Conservation (phyloP, 2,329 filamentous ascomycete genomes). For the Epichloe typhina region DNA sequence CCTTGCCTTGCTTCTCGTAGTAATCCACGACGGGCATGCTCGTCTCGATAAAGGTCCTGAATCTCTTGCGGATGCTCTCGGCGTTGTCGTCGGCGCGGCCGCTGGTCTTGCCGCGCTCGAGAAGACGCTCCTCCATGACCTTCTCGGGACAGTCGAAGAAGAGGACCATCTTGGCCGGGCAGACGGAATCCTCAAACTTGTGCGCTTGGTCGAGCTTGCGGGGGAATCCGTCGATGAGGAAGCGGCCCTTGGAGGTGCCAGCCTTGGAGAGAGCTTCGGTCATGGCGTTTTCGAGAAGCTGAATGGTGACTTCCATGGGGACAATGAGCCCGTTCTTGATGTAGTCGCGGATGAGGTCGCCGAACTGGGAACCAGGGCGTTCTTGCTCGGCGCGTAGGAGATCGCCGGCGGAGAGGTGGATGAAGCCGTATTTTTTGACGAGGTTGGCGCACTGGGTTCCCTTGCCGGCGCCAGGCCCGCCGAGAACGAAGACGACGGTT, state of each 20-base stretch:
- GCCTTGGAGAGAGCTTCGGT: slow-evolving; percentile 46
- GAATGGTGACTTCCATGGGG: slow-evolving; percentile 96
- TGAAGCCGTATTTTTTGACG: slow-evolving; percentile 79
- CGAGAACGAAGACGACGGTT: slow-evolving; percentile 93
- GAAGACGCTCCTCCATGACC: slow-evolving; percentile 69
- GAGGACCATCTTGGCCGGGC: slow-evolving; percentile 69
- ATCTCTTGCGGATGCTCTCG: slow-evolving; percentile 92
- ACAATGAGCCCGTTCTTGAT: slow-evolving; percentile 94
- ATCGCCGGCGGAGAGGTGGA: slow-evolving; percentile 86
- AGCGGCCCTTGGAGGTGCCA: slow-evolving; percentile 45
- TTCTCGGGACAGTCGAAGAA: slow-evolving; percentile 91
- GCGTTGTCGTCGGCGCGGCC: slow-evolving; percentile 87
- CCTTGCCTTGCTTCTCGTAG: slow-evolving; percentile 62
- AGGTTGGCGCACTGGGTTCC: slow-evolving; percentile 90
- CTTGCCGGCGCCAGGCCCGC: slow-evolving; percentile 90
- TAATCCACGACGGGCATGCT: slow-evolving; percentile 94
- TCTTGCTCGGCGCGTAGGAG: slow-evolving; percentile 88
- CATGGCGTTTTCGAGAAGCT: slow-evolving; percentile 91
- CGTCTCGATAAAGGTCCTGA: slow-evolving; percentile 85
- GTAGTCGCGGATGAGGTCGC: slow-evolving; percentile 81
- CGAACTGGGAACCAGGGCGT: slow-evolving; percentile 74
- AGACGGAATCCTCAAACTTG: slow-evolving; percentile 85
- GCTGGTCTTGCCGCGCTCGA: slow-evolving; percentile 86
- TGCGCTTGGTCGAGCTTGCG: slow-evolving; percentile 94
- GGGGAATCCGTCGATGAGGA: slow-evolving; percentile 75